Evolutionary conservation across 1,284 basidiomycete genomes (phyloP).

Genomic region (Apiotrichum brassicae): DNA sequence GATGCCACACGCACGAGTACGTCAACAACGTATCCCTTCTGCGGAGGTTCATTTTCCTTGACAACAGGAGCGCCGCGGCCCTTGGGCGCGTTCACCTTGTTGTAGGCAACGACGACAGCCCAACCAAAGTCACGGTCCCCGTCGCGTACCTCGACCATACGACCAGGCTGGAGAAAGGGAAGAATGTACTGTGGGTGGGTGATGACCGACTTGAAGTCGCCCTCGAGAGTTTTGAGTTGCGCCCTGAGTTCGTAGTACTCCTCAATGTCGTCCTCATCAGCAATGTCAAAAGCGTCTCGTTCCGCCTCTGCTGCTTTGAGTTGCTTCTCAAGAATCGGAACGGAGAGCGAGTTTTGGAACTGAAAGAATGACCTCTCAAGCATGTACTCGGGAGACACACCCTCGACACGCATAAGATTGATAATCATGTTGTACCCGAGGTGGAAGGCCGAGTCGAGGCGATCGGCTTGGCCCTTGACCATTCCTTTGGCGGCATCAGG

Average conservation of each 20-base stretch:
- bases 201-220: slow-evolving; percentile 83
- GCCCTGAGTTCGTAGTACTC: slow-evolving; percentile 89
- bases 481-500: slow-evolving; percentile 87
- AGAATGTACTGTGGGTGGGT: slow-evolving; percentile 90
- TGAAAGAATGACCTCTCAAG: slow-evolving; percentile 96
- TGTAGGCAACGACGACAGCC: slow-evolving; percentile 88
- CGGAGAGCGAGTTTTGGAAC: slow-evolving; percentile 87
- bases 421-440: slow-evolving; percentile 99
- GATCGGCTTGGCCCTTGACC: slow-evolving; percentile 97
- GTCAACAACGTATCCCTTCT: slow-evolving; percentile 88
- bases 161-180: slow-evolving; percentile 87
- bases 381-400: slow-evolving; percentile 98
- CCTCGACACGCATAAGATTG: slow-evolving; percentile 98
- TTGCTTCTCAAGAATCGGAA: slow-evolving; percentile 81
- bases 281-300: slow-evolving; percentile 62
- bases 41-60: slow-evolving; percentile 60
- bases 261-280: slow-evolving; percentile 73
- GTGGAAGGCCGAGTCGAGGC: slow-evolving; percentile 96
- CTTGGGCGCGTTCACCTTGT: slow-evolving; percentile 56
- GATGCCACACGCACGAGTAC: slow-evolving; percentile 79
- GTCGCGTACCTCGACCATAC: slow-evolving; percentile 82
- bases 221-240: slow-evolving; percentile 78
- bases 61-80: slow-evolving; percentile 31
- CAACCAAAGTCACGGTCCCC: slow-evolving; percentile 89
- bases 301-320: slow-evolving; percentile 67